Evolutionary conservation across 805 yeast genomes (phyloP).

Genomic region (Candida xiaguanensis): DNA sequence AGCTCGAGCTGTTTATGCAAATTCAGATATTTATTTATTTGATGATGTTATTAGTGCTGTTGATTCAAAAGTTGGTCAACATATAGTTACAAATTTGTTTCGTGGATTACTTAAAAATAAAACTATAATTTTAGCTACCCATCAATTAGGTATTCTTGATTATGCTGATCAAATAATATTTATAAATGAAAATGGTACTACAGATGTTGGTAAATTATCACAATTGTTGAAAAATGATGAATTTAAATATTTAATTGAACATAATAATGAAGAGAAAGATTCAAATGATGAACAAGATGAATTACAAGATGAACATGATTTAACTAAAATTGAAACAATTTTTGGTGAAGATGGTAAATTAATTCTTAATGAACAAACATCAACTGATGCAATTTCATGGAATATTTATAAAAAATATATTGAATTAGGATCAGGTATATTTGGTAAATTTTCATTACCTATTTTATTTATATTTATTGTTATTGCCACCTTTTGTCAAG

Average conservation of each 20-base stretch:
- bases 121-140: slow-evolving; percentile 41
- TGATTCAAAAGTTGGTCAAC: slow-evolving; percentile 41
- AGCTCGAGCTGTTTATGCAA: slow-evolving; percentile 40
- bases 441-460: slow-evolving; percentile 32
- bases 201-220: slow-evolving; percentile 33
- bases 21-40: slow-evolving; percentile 29
- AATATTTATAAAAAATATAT: slow-evolving; percentile 35
- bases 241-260: slow-evolving; percentile 52
- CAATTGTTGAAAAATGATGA: slow-evolving; percentile 35
- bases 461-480: slow-evolving; percentile 28
- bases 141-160: slow-evolving; percentile 37
- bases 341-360: slow-evolving; percentile 22
- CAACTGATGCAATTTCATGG: slow-evolving; percentile 38
- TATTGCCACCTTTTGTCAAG: slow-evolving; percentile 36
- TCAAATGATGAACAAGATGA: background rate
- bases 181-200: slow-evolving; percentile 39
- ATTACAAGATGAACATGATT: slow-evolving; percentile 4
- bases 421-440: slow-evolving; percentile 34
- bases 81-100: slow-evolving; percentile 34
- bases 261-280: slow-evolving; percentile 25
- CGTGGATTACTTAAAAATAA: slow-evolving; percentile 28
- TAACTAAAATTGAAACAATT: background rate
- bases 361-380: slow-evolving; percentile 33
- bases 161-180: slow-evolving; percentile 36
- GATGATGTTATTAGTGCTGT: slow-evolving; percentile 46